phyloP scores from a whole-genome alignment of 345 rosid genomes.

The Cardamine chenopodiifolia region DNA sequence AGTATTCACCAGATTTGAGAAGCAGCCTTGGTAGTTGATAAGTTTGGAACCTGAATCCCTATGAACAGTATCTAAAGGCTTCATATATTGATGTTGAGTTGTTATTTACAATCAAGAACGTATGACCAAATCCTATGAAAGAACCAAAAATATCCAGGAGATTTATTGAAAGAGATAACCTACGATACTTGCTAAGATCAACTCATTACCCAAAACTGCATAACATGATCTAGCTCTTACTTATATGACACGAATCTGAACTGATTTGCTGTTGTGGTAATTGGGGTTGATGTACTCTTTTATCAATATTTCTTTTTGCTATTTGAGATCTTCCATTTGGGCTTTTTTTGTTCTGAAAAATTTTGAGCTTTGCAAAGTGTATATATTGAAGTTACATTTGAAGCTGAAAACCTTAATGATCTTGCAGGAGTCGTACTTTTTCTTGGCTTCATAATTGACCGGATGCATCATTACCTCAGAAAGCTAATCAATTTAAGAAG shows the following conservation, averaged over 20 bases:
- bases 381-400: not conserved
- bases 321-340: not conserved
- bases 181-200: not conserved
- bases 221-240: not conserved
- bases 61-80: not conserved
- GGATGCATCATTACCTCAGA: conserved; percentile 79
- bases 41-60: not conserved
- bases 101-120: not conserved
- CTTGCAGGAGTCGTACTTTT: conserved; percentile 82
- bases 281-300: conserved; percentile 1
- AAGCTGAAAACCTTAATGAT: conserved; percentile 26
- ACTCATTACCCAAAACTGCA: not conserved
- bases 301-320: not conserved
- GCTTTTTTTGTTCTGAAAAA: not conserved
- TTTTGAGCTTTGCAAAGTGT: not conserved
- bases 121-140: not conserved
- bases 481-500: conserved; percentile 68
- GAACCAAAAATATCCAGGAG: not conserved
- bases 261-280: not conserved
- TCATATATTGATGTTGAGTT: conserved; percentile 7
- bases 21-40: not conserved
- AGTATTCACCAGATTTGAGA: not conserved
- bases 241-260: not conserved
- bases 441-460: conserved; percentile 85
- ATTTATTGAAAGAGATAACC: not conserved